phyloP scores from a whole-genome alignment of 2,329 filamentous ascomycete genomes.

The Colletotrichum scovillei region DNA sequence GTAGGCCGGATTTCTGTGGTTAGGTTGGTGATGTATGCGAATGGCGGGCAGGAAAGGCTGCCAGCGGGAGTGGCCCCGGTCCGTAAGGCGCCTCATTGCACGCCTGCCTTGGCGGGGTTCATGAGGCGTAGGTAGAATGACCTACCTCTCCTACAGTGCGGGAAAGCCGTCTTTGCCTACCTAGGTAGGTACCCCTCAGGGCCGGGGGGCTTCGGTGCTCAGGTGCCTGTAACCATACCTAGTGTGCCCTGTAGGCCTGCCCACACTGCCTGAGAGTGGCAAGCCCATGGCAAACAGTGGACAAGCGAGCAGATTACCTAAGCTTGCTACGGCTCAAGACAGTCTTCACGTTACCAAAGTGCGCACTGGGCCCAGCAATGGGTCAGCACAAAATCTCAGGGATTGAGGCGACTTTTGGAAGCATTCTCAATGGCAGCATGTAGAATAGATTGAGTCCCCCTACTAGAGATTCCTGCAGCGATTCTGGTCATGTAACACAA shows the following conservation, averaged over 20 bases:
- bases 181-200: no score
- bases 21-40: constrained; percentile 3
- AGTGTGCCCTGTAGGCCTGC: background rate
- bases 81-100: background rate
- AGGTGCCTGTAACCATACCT: background rate
- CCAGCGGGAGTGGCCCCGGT: background rate
- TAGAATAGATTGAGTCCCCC: no score
- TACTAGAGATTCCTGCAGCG: background rate
- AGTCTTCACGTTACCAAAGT: background rate
- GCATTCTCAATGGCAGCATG: background rate
- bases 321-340: background rate
- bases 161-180: background rate
- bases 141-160: background rate
- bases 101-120: constrained; percentile 7
- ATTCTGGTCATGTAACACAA: background rate
- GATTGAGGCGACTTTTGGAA: background rate
- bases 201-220: no score
- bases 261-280: background rate
- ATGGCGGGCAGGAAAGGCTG: background rate
- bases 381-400: background rate
- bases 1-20: background rate
- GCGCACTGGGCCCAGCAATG: background rate
- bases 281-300: no score
- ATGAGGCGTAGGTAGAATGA: background rate
- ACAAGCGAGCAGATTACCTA: background rate